phyloP scores from a whole-genome alignment of 2,329 filamentous ascomycete genomes.

The Aulographum hederae region DNA sequence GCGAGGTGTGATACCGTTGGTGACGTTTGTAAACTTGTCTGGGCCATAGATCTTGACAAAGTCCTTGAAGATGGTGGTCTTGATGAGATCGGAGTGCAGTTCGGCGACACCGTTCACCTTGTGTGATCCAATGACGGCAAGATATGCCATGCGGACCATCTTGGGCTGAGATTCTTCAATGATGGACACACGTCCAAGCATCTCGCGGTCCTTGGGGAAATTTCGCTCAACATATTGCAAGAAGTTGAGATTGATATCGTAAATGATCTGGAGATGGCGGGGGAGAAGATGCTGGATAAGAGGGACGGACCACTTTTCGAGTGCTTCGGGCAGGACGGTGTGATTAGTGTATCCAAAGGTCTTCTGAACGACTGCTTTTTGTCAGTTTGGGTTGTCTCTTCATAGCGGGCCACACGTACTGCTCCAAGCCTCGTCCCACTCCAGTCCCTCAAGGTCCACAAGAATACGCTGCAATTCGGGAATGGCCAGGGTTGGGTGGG shows the following conservation, averaged over 20 bases:
- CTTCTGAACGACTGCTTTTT: slow-evolving; percentile 24
- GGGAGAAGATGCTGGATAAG: slow-evolving; percentile 84
- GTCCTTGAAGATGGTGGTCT: slow-evolving; percentile 98
- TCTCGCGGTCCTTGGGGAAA: slow-evolving; percentile 77
- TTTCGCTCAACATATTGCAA: slow-evolving; percentile 75
- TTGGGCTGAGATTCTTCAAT: slow-evolving; percentile 94
- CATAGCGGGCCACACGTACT: slow-evolving; percentile 30
- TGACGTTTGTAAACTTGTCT: slow-evolving; percentile 98
- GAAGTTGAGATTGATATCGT: slow-evolving; percentile 94
- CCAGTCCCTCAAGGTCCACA: slow-evolving; percentile 71
- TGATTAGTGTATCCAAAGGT: slow-evolving; percentile 96
- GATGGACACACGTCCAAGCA: slow-evolving; percentile 78
- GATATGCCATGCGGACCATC: slow-evolving; percentile 93
- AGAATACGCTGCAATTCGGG: slow-evolving; percentile 91
- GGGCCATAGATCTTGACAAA: slow-evolving; percentile 89
- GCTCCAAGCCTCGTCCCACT: slow-evolving; percentile 84
- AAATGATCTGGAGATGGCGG: slow-evolving; percentile 90
- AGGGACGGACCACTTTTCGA: slow-evolving; percentile 97
- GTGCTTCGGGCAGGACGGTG: slow-evolving; percentile 86
- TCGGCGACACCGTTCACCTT: slow-evolving; percentile 98
- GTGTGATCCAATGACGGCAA: slow-evolving; percentile 93
- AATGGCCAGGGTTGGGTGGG: slow-evolving; percentile 88
- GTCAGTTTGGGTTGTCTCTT: slow-evolving; percentile 7
- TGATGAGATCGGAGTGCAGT: slow-evolving; percentile 92
- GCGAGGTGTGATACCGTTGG: slow-evolving; percentile 90